Evolutionary conservation across 1,139 yeast species (phyloP), one percentile per base, ranked within the genome.

Genomic region (Blastobotrys proliferans): DNA sequence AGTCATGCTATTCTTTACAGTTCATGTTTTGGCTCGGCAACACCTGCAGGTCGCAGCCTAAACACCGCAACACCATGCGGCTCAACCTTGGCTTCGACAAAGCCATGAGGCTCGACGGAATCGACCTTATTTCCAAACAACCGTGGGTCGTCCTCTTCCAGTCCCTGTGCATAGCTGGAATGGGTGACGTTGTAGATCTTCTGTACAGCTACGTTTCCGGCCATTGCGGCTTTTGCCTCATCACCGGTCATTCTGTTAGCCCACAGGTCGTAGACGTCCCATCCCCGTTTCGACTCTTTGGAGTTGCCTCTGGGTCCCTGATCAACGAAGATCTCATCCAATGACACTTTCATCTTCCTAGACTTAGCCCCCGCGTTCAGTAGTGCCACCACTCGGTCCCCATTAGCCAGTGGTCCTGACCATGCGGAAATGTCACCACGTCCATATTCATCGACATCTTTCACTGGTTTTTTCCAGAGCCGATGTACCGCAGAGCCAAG

Each of bases 271-370:
- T 51, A 53, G 13, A 52, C 25, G 18, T 42, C 53, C 55, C 56
- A 53, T 13, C 47, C 41, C 40, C 45, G 41, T 9, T 41, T 38
- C 24, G 47, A 35, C 30, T 46, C 44, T 16, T 41, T 40, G 24
- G 47, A 30, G 11, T 44, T 40, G 18, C 48, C 50, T 6, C 46
- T 39, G 10, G 50, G 42, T 9, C 51, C 51, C 8, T 18, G 16
- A 36, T 56, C 56, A 31, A 48, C 29, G 36, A 58, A 58, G 29
- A 58, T 51, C 19, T 57, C 62, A 13, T 40, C 49, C 40, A 57
- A 44, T 3, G 43, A 30, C 2, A 58, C 49, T 11, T 38, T 42
- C 43, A 50, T 45, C n/a, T 44, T 32, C 14, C 50, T 44, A 6
- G 35, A 31, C 28, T 41, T 42, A 27, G 25, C 40, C 6, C 60